phyloP scores from a whole-genome alignment of 768 basidiomycete genomes.

The Boletus vermiculosoides region DNA sequence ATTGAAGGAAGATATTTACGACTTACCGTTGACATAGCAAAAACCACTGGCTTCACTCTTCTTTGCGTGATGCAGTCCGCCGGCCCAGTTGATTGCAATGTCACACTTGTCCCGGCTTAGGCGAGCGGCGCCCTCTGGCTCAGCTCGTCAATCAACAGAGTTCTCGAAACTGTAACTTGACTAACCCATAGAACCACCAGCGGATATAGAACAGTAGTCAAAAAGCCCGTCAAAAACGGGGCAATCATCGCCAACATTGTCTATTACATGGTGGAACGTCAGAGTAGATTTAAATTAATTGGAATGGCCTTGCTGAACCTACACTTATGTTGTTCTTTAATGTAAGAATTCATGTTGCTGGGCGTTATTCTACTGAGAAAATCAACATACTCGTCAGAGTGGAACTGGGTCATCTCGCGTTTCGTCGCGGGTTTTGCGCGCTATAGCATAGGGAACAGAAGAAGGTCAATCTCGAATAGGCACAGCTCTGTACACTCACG shows the following conservation, averaged over 20 bases:
- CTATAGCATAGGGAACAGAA: constrained; percentile 41
- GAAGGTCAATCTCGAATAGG: not conserved
- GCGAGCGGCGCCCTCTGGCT: constrained; percentile 91
- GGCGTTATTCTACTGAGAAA: constrained; percentile 93
- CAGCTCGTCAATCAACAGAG: constrained; percentile 8
- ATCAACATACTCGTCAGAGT: constrained; percentile 98
- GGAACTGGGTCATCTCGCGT: constrained; percentile 99
- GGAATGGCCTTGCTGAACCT: constrained; percentile 18
- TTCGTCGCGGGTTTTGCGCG: constrained; percentile 99
- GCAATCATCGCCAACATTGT: constrained; percentile 98
- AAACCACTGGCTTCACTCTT: constrained; percentile 99
- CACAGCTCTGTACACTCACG: constrained; percentile 50
- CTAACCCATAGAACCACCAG: constrained; percentile 99
- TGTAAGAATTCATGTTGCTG: constrained; percentile 89
- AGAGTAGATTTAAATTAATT: not conserved
- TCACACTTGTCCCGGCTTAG: constrained; percentile 96
- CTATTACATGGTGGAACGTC: constrained; percentile 38
- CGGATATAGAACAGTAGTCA: constrained; percentile 98
- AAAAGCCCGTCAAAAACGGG: constrained; percentile 98
- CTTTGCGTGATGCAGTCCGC: constrained; percentile 97
- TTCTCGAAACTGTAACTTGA: constrained; percentile 3
- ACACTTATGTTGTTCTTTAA: constrained; percentile 98
- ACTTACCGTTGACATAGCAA: constrained; percentile 93
- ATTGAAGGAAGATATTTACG: not conserved
- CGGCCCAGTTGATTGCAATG: constrained; percentile 99